Evolutionary conservation across 495 filamentous ascomycete genomes (phyloP).

Genomic region (Thermothielavioides terrestris): DNA sequence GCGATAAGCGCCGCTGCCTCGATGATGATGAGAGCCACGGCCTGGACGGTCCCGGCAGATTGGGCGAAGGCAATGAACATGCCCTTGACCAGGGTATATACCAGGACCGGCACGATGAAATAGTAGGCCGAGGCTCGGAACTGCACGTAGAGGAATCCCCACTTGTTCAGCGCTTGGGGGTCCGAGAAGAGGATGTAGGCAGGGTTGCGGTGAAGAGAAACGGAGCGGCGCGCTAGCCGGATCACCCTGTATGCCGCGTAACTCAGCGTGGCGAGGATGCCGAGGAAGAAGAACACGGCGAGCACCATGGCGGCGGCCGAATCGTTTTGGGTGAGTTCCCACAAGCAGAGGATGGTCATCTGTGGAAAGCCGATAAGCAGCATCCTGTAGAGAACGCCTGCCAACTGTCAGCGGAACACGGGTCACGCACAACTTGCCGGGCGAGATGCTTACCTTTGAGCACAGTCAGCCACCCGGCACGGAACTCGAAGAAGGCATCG

Average conservation of each 20-base stretch:
- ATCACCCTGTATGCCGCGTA: conserved; percentile 91
- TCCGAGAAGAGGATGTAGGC: conserved; percentile 97
- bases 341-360: conserved; percentile 83
- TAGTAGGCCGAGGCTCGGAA: conserved; percentile 96
- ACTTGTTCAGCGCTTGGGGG: conserved; percentile 86
- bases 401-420: conserved; percentile 18
- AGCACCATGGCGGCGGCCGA: conserved; percentile 82
- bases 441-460: conserved; percentile 19
- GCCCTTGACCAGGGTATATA: conserved; percentile 74
- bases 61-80: conserved; percentile 89
- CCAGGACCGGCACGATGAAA: conserved; percentile 77
- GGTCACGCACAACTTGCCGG: neutral
- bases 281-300: conserved; percentile 81
- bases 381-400: conserved; percentile 82
- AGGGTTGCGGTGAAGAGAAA: conserved; percentile 89
- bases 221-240: conserved; percentile 76
- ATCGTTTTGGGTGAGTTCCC: conserved; percentile 84
- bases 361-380: conserved; percentile 91
- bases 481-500: conserved; percentile 90
- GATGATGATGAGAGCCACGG: conserved; percentile 75
- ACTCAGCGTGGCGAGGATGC: conserved; percentile 66
- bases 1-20: conserved; percentile 74
- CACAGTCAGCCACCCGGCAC: conserved; percentile 62
- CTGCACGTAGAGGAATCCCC: conserved; percentile 97
- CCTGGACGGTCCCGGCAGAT: conserved; percentile 62